Evolutionary conservation across 495 filamentous ascomycete genomes (phyloP), one percentile per base, ranked within the genome.

Genomic region (Darksidea phi): DNA sequence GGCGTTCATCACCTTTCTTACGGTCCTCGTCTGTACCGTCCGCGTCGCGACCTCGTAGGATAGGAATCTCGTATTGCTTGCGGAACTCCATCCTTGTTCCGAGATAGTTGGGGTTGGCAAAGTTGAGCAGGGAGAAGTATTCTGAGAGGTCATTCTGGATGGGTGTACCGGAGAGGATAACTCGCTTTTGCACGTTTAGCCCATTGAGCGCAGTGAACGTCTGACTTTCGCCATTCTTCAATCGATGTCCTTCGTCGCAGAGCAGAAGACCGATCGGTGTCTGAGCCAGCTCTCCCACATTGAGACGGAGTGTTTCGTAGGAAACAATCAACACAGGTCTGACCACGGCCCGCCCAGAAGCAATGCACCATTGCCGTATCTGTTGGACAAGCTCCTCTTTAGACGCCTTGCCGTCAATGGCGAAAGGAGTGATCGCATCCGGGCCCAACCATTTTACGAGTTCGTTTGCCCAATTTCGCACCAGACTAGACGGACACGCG

Each of bases 311-410:
- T 0, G 95, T 97, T 70, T 99, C 94, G 70, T 99, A 99, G 1
- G 94, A 97, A 49, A 99, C 91, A 50, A 99, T 99, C n/a, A 99
- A 86, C n/a, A 97, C 90, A 4, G 95, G 94, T 28, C 94, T 81
- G 20, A 91, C 91, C 20, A 99, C 84, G n/a, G 91, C 80, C 41
- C 94, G 87, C 5, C 94, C 94, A 41, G 81, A 89, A 11, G 95
- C 83, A 66, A 96, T 89, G 3, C 88, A 88, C 94, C 94, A 99
- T 74, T 99, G 94, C 28, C 90, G 88, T 38, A 99, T 78, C 71
- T 99, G 94, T 52, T 84, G 76, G 0, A 81, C 93, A 41, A 99
- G 79, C 61, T 97, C 95, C 59, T 93, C 88, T 71, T 99, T 99
- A 1, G 90, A 86, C 13, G 90, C 91, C 74, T 97, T 99, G 12